phyloP scores from a whole-genome alignment of 73 alveolate species.

The Urostyla sp. region DNA sequence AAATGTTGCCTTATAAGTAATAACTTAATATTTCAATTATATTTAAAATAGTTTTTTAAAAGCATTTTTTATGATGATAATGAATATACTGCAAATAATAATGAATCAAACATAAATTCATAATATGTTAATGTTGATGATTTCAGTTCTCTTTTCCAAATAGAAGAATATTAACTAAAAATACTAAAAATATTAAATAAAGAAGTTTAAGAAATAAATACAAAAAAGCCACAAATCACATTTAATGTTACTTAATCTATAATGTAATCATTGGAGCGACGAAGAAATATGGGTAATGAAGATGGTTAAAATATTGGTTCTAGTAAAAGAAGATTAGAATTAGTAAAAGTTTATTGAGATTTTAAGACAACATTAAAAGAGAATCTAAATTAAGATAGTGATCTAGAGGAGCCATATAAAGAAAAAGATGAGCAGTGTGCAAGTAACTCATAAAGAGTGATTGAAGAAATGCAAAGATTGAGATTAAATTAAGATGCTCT shows the following conservation, averaged over 20 bases:
- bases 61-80: conserved; percentile 17
- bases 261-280: too few species aligned
- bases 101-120: conserved; percentile 7
- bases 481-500: too few species aligned
- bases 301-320: too few species aligned
- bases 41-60: conserved; percentile 30
- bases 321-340: background rate
- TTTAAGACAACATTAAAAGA: background rate
- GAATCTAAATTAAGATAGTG: too few species aligned
- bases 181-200: conserved; percentile 12
- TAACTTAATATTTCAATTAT: background rate
- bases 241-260: too few species aligned
- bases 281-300: too few species aligned
- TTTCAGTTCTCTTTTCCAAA: conserved; percentile 13
- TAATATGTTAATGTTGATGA: conserved; percentile 49
- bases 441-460: too few species aligned
- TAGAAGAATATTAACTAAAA: conserved; percentile 23
- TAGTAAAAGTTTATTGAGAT: background rate
- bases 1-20: conserved; percentile 54
- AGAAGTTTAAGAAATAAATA: background rate
- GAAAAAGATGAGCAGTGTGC: too few species aligned
- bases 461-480: too few species aligned
- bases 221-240: background rate
- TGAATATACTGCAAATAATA: background rate
- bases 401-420: too few species aligned